phyloP scores from a whole-genome alignment of 179 eudicot genomes.

The Silene coronaria region DNA sequence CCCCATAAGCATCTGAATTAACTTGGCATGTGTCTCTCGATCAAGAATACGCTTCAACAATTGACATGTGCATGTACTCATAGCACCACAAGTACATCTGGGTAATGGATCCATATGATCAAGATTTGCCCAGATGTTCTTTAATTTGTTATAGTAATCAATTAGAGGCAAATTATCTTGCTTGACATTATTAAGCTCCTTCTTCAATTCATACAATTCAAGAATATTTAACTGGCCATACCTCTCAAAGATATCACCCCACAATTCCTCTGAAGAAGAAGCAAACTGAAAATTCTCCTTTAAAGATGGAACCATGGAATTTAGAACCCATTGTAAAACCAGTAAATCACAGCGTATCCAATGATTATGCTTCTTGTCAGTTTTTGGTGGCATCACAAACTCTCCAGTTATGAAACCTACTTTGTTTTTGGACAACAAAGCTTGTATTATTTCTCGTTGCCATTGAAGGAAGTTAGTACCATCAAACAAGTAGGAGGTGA shows the following conservation, averaged over 20 bases:
- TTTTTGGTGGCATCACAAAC: neutral
- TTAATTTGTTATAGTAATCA: neutral
- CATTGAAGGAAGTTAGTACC: too few species aligned
- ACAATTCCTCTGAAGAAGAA: neutral
- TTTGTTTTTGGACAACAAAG: too few species aligned
- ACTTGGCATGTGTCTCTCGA: neutral
- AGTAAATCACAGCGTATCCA: neutral
- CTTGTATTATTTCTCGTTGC: too few species aligned
- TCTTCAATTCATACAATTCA: neutral
- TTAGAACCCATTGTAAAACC: neutral
- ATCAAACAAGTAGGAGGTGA: too few species aligned
- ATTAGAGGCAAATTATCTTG: neutral
- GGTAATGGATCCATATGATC: neutral
- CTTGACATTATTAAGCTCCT: neutral
- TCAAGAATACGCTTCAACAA: neutral
- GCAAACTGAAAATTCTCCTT: neutral
- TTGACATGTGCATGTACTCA: neutral
- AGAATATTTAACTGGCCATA: neutral
- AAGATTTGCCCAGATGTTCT: neutral
- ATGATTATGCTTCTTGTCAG: neutral
- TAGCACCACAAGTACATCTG: neutral
- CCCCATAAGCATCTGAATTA: neutral
- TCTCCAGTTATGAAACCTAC: neutral
- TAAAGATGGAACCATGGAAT: neutral
- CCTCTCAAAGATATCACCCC: neutral